phyloP scores from a whole-genome alignment of 2,329 filamentous ascomycete species.

The Arthrobotrys entomopaga region DNA sequence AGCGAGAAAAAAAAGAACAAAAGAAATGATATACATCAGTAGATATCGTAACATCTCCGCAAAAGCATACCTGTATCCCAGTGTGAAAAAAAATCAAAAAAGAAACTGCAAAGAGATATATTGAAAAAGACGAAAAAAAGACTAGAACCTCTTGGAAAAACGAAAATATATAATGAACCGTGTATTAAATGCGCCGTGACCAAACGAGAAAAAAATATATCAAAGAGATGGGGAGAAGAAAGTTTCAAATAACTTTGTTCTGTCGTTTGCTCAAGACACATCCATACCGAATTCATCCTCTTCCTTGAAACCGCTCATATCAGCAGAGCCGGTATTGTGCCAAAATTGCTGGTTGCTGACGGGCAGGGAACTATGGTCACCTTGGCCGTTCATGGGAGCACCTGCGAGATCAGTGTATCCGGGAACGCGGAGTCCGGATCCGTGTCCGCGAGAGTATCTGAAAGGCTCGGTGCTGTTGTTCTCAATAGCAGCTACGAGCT shows the following conservation, averaged over 20 bases:
- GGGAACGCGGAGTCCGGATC: slow-evolving; percentile 87
- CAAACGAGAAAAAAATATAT: slow-evolving; percentile 53
- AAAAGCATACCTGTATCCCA: slow-evolving; percentile 55
- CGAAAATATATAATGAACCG: slow-evolving; percentile 35
- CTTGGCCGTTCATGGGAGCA: slow-evolving; percentile 70
- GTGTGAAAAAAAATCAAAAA: slow-evolving; percentile 56
- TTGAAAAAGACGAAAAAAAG: slow-evolving; percentile 31
- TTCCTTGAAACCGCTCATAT: slow-evolving; percentile 79
- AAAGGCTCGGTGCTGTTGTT: slow-evolving; percentile 78
- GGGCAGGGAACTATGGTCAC: slow-evolving; percentile 64
- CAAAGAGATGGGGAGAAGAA: slow-evolving; percentile 46
- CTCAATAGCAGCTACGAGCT: slow-evolving; percentile 85
- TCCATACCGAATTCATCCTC: slow-evolving; percentile 95
- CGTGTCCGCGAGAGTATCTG: slow-evolving; percentile 82
- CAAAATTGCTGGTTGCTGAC: slow-evolving; percentile 77
- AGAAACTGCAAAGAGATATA: slow-evolving; percentile 53
- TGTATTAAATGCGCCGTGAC: slow-evolving; percentile 54
- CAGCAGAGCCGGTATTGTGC: slow-evolving; percentile 66
- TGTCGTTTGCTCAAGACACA: slow-evolving; percentile 66
- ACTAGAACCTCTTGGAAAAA: slow-evolving; percentile 26
- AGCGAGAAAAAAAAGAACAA: slow-evolving; percentile 8
- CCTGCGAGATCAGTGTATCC: slow-evolving; percentile 92
- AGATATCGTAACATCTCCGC: slow-evolving; percentile 52
- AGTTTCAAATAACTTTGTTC: slow-evolving; percentile 59
- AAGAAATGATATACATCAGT: slow-evolving; percentile 50